Percentiles rank a stretch among this genome's conserved stretches.
Evolutionary conservation across 805 yeast species (phyloP).

Genomic region (Ogataea parapolymorpha): DNA sequence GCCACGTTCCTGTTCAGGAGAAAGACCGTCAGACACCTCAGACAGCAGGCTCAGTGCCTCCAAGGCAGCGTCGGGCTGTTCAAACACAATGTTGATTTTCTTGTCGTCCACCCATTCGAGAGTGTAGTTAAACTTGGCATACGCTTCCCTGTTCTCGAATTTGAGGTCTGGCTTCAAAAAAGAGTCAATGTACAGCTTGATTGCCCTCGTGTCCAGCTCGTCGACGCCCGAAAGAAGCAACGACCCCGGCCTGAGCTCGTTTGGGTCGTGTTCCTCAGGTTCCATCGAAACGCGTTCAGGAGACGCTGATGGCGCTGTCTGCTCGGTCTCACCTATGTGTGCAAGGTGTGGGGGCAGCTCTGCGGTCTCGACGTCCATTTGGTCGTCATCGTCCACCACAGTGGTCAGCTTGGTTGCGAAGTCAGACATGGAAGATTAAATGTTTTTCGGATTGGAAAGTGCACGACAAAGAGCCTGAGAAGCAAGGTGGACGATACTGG

Average conservation of each 20-base stretch:
- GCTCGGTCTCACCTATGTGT: conserved; percentile 1
- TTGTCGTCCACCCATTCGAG: conserved; percentile 69
- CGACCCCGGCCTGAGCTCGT: conserved; percentile 43
- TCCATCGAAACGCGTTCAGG: conserved; percentile 1
- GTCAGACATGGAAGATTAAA: conserved; percentile 15
- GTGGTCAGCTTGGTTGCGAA: conserved; percentile 19
- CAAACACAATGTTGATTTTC: conserved; percentile 53
- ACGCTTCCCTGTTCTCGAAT: conserved; percentile 29
- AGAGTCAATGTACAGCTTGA: conserved; percentile 51
- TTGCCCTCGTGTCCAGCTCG: conserved; percentile 55
- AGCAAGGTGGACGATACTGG: background rate
- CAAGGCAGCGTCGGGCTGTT: conserved; percentile 27
- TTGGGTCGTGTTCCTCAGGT: conserved; percentile 15
- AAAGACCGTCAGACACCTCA: conserved; percentile 14
- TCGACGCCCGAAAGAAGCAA: conserved; percentile 60
- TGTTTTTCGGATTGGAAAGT: conserved; percentile 2
- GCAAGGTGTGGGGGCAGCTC: conserved; percentile 27
- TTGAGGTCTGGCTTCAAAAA: conserved; percentile 36
- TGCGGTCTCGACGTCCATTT: conserved; percentile 19
- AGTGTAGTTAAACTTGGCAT: conserved; percentile 33
- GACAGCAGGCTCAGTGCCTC: conserved; percentile 20
- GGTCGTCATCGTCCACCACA: conserved; percentile 21
- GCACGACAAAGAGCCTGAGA: conserved; percentile 1
- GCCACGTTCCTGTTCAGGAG: conserved; percentile 36
- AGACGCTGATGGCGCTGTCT: background rate